Percentiles rank a stretch among this genome's conserved stretches.
These are phyloP conservation scores for Larix kaempferi DNA, from an alignment of 75 land plant species.

Conservation along the genomic window DNA sequence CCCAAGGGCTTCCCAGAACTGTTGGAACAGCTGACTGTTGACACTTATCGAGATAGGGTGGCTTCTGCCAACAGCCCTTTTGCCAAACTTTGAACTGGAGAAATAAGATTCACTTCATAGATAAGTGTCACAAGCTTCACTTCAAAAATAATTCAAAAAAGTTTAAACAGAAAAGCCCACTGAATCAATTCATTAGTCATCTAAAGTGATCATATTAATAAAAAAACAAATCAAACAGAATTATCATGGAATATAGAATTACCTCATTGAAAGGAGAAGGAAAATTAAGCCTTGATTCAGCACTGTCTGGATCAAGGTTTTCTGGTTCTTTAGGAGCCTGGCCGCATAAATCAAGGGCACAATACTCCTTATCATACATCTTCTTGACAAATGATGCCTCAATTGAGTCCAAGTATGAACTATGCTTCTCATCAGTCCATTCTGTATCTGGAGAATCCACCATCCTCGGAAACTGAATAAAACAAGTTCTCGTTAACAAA, in stretches of 20 bases:
- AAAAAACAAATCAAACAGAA: neutral
- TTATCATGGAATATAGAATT: neutral
- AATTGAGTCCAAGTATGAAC: conserved; percentile 32
- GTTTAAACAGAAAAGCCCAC: neutral
- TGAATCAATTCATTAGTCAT: neutral
- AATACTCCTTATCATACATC: conserved; percentile 29
- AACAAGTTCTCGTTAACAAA: neutral
- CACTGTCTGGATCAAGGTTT: neutral
- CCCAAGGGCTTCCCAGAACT: neutral
- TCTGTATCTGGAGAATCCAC: conserved; percentile 12
- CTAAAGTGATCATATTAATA: neutral
- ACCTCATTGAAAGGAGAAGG: conserved; percentile 16
- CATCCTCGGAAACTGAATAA: neutral
- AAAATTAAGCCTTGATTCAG: conserved; percentile 12
- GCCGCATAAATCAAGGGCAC: conserved; percentile 4
- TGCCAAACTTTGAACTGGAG: conserved; percentile 15
- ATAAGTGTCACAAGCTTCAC: neutral
- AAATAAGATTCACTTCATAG: neutral
- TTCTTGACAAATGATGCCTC: conserved; percentile 52
- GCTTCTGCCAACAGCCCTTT: conserved; percentile 9
- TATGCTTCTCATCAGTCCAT: conserved; percentile 61
- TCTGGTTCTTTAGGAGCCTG: neutral
- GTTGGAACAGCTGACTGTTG: neutral
- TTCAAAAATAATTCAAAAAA: neutral
- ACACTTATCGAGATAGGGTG: neutral